phyloP scores from a whole-genome alignment of 768 basidiomycete genomes.

The Tricholoma bakamatsutake region DNA sequence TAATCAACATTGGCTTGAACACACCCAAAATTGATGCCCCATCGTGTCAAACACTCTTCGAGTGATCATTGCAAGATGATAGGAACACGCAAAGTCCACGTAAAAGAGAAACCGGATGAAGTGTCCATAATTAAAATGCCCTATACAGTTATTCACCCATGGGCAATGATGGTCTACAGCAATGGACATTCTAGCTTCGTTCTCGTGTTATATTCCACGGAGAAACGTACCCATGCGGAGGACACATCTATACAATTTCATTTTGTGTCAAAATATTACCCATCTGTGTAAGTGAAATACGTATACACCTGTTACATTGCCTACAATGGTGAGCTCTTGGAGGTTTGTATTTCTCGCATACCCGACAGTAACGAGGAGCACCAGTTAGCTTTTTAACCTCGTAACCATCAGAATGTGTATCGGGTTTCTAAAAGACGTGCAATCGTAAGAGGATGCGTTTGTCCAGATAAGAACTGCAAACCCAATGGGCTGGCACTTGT shows the following conservation, averaged over 20 bases:
- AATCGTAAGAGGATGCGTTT: background rate
- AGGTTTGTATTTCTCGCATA: conserved; percentile 81
- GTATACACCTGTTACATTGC: conserved; percentile 69
- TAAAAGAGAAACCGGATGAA: conserved; percentile 90
- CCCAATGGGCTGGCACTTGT: conserved; percentile 73
- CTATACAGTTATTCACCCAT: conserved; percentile 94
- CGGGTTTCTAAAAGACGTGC: conserved; percentile 56
- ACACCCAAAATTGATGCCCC: conserved; percentile 46
- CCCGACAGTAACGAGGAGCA: conserved; percentile 78
- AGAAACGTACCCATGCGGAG: conserved; percentile 75
- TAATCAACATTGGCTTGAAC: conserved; percentile 10
- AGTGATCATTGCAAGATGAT: conserved; percentile 82
- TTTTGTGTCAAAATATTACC: conserved; percentile 1
- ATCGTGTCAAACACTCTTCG: conserved; percentile 49
- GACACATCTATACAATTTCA: conserved; percentile 50
- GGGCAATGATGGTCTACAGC: conserved; percentile 81
- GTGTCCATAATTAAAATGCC: conserved; percentile 84
- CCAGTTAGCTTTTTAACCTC: conserved; percentile 91
- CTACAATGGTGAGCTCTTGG: conserved; percentile 91
- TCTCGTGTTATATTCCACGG: background rate
- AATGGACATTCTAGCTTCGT: conserved; percentile 5
- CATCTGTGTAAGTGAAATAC: background rate
- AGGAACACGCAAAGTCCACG: conserved; percentile 85
- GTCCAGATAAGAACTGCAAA: conserved; percentile 26
- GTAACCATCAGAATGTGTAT: conserved; percentile 63